These are phyloP conservation scores for Kitagawia praeruptora DNA, from an alignment of 129 eudicot species.

Conservation along the genomic window DNA sequence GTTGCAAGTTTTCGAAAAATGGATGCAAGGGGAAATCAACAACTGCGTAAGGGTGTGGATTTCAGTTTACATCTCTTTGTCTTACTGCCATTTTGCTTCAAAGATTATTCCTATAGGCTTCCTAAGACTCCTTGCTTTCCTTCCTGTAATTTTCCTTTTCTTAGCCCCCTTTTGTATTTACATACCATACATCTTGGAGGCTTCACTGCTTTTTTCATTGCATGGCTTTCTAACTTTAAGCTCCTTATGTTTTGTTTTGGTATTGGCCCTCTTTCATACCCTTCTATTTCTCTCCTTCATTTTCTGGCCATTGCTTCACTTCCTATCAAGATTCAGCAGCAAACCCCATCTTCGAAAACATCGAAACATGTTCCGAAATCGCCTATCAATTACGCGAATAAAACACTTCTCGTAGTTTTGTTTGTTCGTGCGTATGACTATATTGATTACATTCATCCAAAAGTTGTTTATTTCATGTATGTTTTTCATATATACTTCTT, in stretches of 20 bases:
- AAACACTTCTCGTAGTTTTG: constrained; percentile 26
- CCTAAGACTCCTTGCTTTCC: constrained; percentile 24
- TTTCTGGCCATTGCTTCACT: constrained; percentile 36
- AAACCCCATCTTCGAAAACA: constrained; percentile 7
- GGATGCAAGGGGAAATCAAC: constrained; percentile 17
- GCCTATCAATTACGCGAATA: constrained; percentile 24
- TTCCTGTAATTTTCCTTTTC: constrained; percentile 35
- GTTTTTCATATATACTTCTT: constrained; percentile 31
- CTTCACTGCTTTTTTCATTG: constrained; percentile 35
- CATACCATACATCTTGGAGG: constrained; percentile 31
- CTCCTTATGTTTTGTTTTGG: constrained; percentile 47
- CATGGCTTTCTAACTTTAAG: constrained; percentile 58
- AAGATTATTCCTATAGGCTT: constrained; percentile 25
- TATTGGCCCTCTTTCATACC: constrained; percentile 43
- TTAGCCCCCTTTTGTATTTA: constrained; percentile 42
- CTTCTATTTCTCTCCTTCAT: constrained; percentile 29
- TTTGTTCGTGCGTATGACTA: constrained; percentile 27
- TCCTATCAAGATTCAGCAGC: constrained; percentile 36
- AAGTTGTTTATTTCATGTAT: constrained; percentile 23
- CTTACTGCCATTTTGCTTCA: constrained; percentile 25
- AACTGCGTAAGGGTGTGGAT: constrained; percentile 21
- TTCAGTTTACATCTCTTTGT: constrained; percentile 26
- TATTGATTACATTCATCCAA: constrained; percentile 26
- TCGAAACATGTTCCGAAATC: constrained; percentile 9
- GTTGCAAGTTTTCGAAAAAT: not conserved